Evolutionary conservation across 2,329 filamentous ascomycete genomes (phyloP).

Genomic region (Aspergillus sergii): DNA sequence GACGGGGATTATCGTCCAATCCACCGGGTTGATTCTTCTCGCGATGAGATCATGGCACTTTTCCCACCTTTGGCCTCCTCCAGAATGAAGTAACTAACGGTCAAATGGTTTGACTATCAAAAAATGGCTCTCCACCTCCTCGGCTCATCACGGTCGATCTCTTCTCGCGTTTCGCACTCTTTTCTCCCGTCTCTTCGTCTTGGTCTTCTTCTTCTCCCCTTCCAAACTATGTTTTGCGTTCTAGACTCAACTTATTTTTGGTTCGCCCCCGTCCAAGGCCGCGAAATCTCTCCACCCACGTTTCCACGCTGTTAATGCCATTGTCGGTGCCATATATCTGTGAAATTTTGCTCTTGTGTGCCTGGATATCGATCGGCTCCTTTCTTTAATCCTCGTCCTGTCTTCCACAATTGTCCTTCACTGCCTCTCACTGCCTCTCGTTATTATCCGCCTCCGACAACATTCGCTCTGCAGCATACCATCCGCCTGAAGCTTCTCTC

Average conservation of each 20-base stretch:
- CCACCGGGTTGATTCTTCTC: not conserved
- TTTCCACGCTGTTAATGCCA: constrained; percentile 3
- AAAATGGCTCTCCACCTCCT: not conserved
- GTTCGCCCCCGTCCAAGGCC: constrained; percentile 10
- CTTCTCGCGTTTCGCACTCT: not conserved
- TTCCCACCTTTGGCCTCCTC: not conserved
- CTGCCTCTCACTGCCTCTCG: not conserved
- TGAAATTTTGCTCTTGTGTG: not conserved
- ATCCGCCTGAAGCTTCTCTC: not conserved
- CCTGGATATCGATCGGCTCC: constrained; percentile 1
- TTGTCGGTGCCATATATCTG: constrained; percentile 8
- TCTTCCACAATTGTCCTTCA: not conserved
- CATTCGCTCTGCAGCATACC: not conserved
- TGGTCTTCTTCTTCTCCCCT: not conserved
- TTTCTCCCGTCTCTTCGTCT: not conserved
- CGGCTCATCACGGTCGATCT: not conserved
- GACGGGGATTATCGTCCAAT: not conserved
- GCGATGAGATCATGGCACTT: not conserved
- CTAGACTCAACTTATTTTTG: constrained; percentile 22
- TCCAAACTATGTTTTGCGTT: constrained; percentile 5
- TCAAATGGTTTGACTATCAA: not conserved
- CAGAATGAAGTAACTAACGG: not conserved
- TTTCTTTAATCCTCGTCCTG: not conserved
- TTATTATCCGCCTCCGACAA: not conserved
- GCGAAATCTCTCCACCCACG: constrained; percentile 11